Percentiles rank a stretch among this genome's conserved stretches.
phyloP scores from a whole-genome alignment of 1,284 basidiomycete genomes.

The Grifola frondosa region DNA sequence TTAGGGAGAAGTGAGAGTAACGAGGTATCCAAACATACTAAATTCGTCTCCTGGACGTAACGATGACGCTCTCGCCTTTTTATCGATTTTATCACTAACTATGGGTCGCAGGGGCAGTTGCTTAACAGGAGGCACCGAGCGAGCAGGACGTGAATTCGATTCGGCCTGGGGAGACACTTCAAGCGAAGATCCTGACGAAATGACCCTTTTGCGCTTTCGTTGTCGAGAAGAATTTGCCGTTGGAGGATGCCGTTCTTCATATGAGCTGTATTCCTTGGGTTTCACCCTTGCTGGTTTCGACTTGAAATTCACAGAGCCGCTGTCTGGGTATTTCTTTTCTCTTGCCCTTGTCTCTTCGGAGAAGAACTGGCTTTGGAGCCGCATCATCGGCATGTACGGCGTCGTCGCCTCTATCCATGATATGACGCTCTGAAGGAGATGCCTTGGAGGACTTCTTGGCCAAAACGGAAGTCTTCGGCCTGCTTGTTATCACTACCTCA shows the following conservation, averaged over 20 bases:
- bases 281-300: too few species aligned
- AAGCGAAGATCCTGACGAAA: conserved; percentile 20
- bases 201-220: conserved; percentile 26
- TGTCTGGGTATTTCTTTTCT: conserved; percentile 10
- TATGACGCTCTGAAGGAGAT: too few species aligned
- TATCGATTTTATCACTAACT: conserved; percentile 3
- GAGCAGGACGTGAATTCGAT: background rate
- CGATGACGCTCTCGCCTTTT: conserved; percentile 6
- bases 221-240: conserved; percentile 5
- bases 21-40: conserved; percentile 6
- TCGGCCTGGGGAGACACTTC: conserved; percentile 8
- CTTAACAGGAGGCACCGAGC: background rate
- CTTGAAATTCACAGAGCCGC: too few species aligned
- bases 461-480: too few species aligned
- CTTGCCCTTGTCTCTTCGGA: conserved; percentile 17
- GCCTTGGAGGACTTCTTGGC: too few species aligned
- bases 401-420: too few species aligned
- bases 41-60: conserved; percentile 13
- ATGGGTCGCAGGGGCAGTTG: conserved; percentile 13
- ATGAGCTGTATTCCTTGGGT: too few species aligned
- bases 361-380: conserved; percentile 2
- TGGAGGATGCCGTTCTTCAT: too few species aligned
- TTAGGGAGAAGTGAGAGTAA: background rate
- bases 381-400: background rate
- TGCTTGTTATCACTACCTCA: conserved; percentile 11